A percentile compares a stretch with the other conserved stretches of the same genome.
Evolutionary conservation across 139 green algal species (phyloP).

Genomic region (Chlamydomonas sphaeroides): DNA sequence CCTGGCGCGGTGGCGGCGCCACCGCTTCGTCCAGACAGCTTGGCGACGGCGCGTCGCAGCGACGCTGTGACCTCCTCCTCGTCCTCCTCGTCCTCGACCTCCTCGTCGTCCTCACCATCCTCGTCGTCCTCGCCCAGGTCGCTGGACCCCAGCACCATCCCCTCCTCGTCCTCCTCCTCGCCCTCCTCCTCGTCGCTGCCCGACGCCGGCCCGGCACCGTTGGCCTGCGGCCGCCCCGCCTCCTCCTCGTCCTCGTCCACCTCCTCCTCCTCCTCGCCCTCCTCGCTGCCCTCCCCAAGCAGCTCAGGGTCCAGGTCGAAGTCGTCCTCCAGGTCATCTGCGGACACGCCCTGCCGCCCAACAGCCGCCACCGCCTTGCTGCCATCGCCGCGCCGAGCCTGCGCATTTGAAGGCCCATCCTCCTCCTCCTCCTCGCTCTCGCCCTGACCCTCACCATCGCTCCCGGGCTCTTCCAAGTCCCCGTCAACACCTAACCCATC

Average conservation of each 20-base stretch:
- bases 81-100: slow-evolving; percentile 43
- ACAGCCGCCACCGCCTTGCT: not conserved
- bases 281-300: not conserved
- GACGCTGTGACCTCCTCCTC: slow-evolving; percentile 12
- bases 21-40: no score
- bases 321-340: slow-evolving; percentile 37
- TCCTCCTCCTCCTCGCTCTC: not conserved
- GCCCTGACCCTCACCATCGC: no score
- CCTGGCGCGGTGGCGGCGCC: not conserved
- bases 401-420: not conserved
- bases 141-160: no score
- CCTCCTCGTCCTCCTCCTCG: not conserved
- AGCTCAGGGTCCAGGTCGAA: not conserved
- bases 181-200: not conserved
- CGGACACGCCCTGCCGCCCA: not conserved
- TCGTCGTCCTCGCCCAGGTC: no score
- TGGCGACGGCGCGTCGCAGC: no score
- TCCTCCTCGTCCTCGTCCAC: slow-evolving; percentile 25
- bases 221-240: not conserved
- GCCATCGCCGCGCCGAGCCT: not conserved
- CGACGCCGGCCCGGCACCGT: not conserved
- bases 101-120: not conserved
- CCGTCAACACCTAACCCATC: no score
- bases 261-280: not conserved
- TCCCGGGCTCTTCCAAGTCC: no score